phyloP scores from a whole-genome alignment of 495 filamentous ascomycete species.

The Lasiosphaeris hirsuta region DNA sequence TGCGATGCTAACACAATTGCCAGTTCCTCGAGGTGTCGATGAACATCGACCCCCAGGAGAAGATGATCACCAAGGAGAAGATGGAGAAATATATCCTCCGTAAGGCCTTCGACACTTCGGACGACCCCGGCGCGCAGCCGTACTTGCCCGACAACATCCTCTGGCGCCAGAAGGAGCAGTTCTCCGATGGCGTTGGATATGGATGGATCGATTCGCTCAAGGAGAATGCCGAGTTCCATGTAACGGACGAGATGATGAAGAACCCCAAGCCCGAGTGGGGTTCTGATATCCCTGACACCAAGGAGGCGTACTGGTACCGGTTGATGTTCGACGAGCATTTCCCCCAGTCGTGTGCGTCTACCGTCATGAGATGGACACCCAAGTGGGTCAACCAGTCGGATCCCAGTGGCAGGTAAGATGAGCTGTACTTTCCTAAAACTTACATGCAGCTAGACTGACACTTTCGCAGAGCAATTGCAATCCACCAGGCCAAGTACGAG shows the following conservation, averaged over 20 bases:
- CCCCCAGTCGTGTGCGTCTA: conserved; percentile 82
- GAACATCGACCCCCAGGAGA: conserved; percentile 89
- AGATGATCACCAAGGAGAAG: conserved; percentile 86
- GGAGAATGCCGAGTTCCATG: conserved; percentile 81
- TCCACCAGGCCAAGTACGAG: conserved; percentile 67
- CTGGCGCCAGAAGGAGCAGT: conserved; percentile 99
- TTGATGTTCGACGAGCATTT: conserved; percentile 98
- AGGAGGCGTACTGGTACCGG: conserved; percentile 99
- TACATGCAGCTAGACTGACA: conserved; percentile 8
- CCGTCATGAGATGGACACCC: conserved; percentile 96
- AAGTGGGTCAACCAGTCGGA: conserved; percentile 96
- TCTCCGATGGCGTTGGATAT: conserved; percentile 96
- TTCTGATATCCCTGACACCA: conserved; percentile 81
- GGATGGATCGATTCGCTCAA: conserved; percentile 98
- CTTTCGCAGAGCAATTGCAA: conserved; percentile 60
- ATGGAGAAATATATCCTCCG: conserved; percentile 98
- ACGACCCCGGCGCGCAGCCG: conserved; percentile 70
- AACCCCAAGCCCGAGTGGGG: conserved; percentile 97
- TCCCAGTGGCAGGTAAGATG: conserved; percentile 80
- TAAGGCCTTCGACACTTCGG: conserved; percentile 91
- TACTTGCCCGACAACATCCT: conserved; percentile 95
- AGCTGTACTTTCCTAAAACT: not conserved
- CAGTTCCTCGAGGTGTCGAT: conserved; percentile 87
- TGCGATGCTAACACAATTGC: not conserved
- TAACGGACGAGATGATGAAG: conserved; percentile 95